Evolutionary conservation across 805 yeast genomes (phyloP).

Genomic region (Candida loeiensis): DNA sequence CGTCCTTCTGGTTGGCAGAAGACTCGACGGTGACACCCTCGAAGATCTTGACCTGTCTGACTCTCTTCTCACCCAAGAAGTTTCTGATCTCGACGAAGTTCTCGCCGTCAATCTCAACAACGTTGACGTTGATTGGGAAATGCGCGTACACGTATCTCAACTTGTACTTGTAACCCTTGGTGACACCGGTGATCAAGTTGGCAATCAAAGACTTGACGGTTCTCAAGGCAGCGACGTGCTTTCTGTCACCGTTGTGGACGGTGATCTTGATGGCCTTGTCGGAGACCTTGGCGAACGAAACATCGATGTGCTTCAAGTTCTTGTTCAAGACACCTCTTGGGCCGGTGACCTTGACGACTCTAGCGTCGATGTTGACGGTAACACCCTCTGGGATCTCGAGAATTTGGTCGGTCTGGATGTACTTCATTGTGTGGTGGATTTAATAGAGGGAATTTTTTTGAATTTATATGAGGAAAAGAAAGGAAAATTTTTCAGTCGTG

Average conservation of each 20-base stretch:
- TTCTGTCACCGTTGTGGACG: constrained; percentile 99
- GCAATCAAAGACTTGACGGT: constrained; percentile 93
- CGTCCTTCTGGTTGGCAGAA: constrained; percentile 89
- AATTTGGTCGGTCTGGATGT: constrained; percentile 81
- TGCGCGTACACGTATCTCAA: constrained; percentile 99
- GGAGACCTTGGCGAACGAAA: constrained; percentile 79
- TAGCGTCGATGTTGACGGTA: constrained; percentile 84
- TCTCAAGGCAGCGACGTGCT: constrained; percentile 99
- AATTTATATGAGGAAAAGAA: not conserved
- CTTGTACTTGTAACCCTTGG: constrained; percentile 98
- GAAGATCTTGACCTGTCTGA: constrained; percentile 79
- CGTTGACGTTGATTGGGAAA: constrained; percentile 99
- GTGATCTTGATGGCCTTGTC: constrained; percentile 76
- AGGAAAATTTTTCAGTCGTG: constrained; percentile 6
- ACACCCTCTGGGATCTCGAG: constrained; percentile 91
- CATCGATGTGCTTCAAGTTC: constrained; percentile 91
- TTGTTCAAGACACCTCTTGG: constrained; percentile 95
- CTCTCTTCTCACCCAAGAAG: constrained; percentile 99
- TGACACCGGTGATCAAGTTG: constrained; percentile 97
- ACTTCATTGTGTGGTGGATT: constrained; percentile 50
- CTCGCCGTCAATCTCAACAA: constrained; percentile 72
- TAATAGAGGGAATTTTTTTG: constrained; percentile 1
- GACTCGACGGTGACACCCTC: constrained; percentile 87
- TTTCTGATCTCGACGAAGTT: constrained; percentile 93
- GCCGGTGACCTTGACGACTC: constrained; percentile 86